Percentiles rank a stretch among this genome's conserved stretches.
phyloP scores from a whole-genome alignment of 441 rosid genomes.

The Capsella rubella region DNA sequence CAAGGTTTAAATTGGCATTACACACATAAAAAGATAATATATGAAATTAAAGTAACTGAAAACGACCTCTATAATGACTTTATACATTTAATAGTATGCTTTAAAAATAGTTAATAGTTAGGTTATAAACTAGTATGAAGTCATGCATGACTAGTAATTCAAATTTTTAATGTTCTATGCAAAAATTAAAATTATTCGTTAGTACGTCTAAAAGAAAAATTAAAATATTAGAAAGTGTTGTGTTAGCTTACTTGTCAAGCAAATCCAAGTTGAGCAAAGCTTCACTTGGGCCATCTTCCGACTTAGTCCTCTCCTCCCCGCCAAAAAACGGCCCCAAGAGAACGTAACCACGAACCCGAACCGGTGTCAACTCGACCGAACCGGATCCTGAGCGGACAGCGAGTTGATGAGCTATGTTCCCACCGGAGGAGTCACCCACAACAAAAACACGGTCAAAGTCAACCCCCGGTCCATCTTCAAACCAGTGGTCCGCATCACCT shows the following conservation, averaged over 20 bases:
- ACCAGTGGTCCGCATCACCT: conserved; percentile 56
- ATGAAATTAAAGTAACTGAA: conserved; percentile 36
- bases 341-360: conserved; percentile 76
- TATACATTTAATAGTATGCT: too few relatives aligned
- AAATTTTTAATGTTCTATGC: conserved; percentile 12
- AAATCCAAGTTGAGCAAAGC: conserved; percentile 60
- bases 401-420: conserved; percentile 82
- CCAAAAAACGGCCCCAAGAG: conserved; percentile 87
- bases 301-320: conserved; percentile 74
- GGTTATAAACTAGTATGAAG: conserved; percentile 27
- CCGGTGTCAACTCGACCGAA: conserved; percentile 53
- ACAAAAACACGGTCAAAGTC: conserved; percentile 71
- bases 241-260: conserved; percentile 74
- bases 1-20: conserved; percentile 31
- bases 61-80: conserved; percentile 23
- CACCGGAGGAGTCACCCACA: conserved; percentile 90
- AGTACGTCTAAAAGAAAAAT: conserved; percentile 9
- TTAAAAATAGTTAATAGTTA: conserved; percentile 14
- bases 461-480: conserved; percentile 44
- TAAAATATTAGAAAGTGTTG: conserved; percentile 26
- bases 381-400: conserved; percentile 60
- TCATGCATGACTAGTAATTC: conserved; percentile 35
- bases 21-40: conserved; percentile 10
- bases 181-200: background rate
- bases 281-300: conserved; percentile 81